phyloP scores from a whole-genome alignment of 768 basidiomycete genomes.

The Tricholoma matsutake region DNA sequence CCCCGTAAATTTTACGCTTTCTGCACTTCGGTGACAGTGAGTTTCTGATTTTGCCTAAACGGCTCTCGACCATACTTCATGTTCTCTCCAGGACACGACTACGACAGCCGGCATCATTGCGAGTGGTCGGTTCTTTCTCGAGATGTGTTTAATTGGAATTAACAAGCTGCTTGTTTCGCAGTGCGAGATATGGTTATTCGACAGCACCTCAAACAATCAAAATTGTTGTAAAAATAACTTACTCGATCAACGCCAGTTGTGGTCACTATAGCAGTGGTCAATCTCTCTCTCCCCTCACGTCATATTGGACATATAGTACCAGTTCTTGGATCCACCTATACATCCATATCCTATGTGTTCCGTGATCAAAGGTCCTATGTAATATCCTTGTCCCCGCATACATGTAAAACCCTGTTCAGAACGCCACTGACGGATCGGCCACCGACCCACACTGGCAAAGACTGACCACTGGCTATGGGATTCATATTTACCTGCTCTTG shows the following conservation, averaged over 20 bases:
- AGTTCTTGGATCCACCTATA: background rate
- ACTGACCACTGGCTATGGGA: background rate
- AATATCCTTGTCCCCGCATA: background rate
- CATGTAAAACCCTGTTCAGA: background rate
- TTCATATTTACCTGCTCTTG: background rate
- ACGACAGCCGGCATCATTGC: conserved; percentile 51
- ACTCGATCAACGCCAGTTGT: background rate
- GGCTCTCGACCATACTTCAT: background rate
- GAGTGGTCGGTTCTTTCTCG: conserved; percentile 33
- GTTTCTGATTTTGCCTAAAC: conserved; percentile 19
- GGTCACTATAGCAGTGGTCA: background rate
- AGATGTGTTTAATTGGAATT: background rate
- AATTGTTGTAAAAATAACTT: conserved; percentile 46
- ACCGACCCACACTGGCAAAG: too few relatives aligned
- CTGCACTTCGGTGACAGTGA: conserved; percentile 59
- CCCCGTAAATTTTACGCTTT: conserved; percentile 58
- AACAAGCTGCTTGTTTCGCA: conserved; percentile 22
- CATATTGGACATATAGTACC: background rate
- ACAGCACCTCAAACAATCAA: conserved; percentile 72
- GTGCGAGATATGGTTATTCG: conserved; percentile 83
- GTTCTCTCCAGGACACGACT: conserved; percentile 45
- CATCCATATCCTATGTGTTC: background rate
- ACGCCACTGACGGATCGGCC: too few relatives aligned
- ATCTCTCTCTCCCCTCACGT: background rate
- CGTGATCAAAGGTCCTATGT: background rate